A percentile compares a stretch with the other conserved stretches of the same genome.
These are phyloP conservation scores for Leccinum longicurvipes DNA, from an alignment of 768 basidiomycete genomes.

Conservation along the genomic window DNA sequence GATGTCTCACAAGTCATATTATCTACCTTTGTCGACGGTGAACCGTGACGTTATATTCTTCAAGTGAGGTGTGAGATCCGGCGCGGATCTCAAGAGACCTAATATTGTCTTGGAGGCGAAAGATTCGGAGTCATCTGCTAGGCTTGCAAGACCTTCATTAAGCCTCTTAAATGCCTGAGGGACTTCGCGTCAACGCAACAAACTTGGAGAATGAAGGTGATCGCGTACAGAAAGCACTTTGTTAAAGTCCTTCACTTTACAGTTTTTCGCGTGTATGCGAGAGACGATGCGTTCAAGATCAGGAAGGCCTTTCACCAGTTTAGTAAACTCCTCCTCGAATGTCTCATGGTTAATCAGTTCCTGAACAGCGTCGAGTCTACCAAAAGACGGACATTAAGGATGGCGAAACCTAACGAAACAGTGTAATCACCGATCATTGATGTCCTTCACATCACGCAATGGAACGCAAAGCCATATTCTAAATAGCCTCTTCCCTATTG, in stretches of 20 bases:
- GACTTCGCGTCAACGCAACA: slow-evolving; percentile 1
- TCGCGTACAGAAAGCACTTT: slow-evolving; percentile 69
- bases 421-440: slow-evolving; percentile 74
- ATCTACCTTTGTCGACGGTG: slow-evolving; percentile 53
- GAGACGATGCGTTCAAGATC: slow-evolving; percentile 94
- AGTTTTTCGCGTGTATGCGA: slow-evolving; percentile 90
- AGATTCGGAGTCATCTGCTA: slow-evolving; percentile 62
- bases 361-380: slow-evolving; percentile 89
- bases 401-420: slow-evolving; percentile 8
- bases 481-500: slow-evolving; percentile 89
- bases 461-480: slow-evolving; percentile 97
- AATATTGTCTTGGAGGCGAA: slow-evolving; percentile 79
- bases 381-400: slow-evolving; percentile 16
- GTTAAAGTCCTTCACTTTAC: slow-evolving; percentile 83
- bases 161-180: slow-evolving; percentile 74
- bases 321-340: slow-evolving; percentile 73
- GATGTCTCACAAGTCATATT: slow-evolving; percentile 4
- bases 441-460: slow-evolving; percentile 72
- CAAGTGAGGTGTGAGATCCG: slow-evolving; percentile 71
- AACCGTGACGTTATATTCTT: slow-evolving; percentile 73
- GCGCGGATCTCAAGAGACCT: slow-evolving; percentile 73
- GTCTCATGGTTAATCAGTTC: slow-evolving; percentile 80
- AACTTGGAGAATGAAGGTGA: neutral
- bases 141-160: slow-evolving; percentile 57
- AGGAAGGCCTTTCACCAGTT: slow-evolving; percentile 76